A percentile compares a stretch with the other conserved stretches of the same genome.
phyloP scores from a whole-genome alignment of 2,329 filamentous ascomycete species.

The Trichoderma harzianum region DNA sequence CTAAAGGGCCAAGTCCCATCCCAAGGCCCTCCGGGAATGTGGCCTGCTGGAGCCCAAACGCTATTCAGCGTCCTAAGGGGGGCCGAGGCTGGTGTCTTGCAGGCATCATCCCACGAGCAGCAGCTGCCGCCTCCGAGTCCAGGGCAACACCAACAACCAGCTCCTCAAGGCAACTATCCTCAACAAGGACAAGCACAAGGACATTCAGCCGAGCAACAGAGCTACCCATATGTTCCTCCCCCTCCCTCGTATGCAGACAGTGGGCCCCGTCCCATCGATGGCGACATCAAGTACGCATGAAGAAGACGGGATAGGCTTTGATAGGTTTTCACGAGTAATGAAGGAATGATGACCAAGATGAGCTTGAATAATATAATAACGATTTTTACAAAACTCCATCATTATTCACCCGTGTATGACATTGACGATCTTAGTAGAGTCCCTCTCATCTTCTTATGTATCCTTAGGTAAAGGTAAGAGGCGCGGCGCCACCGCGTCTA shows the following conservation, averaged over 20 bases:
- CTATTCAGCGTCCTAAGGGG: conserved; percentile 32
- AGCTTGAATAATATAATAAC: neutral
- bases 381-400: neutral
- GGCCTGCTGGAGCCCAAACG: conserved; percentile 32
- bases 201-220: neutral
- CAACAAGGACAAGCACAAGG: neutral
- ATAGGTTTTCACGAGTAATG: neutral
- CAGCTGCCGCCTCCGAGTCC: neutral
- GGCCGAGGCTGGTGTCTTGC: conserved; percentile 31
- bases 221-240: neutral
- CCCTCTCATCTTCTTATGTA: neutral
- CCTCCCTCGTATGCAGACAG: conserved; percentile 7
- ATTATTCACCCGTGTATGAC: neutral
- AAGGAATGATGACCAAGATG: neutral
- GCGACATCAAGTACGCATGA: conserved; percentile 16
- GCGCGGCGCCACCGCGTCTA: neutral
- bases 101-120: conserved; percentile 2
- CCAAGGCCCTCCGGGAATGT: conserved; percentile 28
- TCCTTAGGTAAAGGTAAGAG: neutral
- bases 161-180: neutral
- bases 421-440: neutral
- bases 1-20: conserved; percentile 40
- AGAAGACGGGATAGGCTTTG: neutral
- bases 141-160: neutral
- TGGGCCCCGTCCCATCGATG: conserved; percentile 12